These are phyloP conservation scores for Ganoderma resinaceum DNA, from an alignment of 1,284 basidiomycete genomes.

Conservation along the genomic window DNA sequence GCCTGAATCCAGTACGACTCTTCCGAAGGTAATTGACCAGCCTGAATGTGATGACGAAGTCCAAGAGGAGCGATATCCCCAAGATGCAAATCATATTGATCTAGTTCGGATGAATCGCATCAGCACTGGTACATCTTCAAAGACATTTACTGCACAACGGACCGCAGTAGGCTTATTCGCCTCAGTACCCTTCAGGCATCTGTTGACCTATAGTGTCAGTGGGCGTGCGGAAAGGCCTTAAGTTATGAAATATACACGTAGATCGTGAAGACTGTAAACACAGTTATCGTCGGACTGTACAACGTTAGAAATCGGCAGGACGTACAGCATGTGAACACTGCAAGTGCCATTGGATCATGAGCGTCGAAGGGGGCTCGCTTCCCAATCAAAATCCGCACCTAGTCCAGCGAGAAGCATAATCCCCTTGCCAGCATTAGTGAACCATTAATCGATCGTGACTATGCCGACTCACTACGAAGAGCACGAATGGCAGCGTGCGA, in stretches of 20 bases:
- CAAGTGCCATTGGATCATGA: background rate
- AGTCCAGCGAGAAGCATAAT: background rate
- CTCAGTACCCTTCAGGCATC: background rate
- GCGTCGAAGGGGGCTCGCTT: too few species aligned
- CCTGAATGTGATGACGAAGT: background rate
- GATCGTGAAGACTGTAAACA: background rate
- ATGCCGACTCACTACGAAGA: background rate
- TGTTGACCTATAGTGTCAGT: background rate
- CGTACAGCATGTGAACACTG: background rate
- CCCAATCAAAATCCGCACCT: background rate
- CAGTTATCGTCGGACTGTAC: background rate
- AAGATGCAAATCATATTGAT: background rate
- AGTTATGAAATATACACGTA: background rate
- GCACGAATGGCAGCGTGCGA: background rate
- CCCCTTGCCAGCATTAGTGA: background rate
- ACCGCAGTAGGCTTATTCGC: background rate
- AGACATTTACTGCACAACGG: background rate
- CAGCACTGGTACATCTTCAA: background rate
- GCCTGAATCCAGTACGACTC: conserved; percentile 9
- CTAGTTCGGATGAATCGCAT: background rate
- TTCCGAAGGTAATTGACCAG: background rate
- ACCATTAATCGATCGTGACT: background rate
- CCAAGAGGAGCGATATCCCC: background rate
- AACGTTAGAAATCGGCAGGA: background rate
- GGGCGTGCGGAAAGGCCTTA: background rate